These are phyloP conservation scores for Conticribra guillardii DNA, from an alignment of 108 stramenopile species.

Conservation along the genomic window DNA sequence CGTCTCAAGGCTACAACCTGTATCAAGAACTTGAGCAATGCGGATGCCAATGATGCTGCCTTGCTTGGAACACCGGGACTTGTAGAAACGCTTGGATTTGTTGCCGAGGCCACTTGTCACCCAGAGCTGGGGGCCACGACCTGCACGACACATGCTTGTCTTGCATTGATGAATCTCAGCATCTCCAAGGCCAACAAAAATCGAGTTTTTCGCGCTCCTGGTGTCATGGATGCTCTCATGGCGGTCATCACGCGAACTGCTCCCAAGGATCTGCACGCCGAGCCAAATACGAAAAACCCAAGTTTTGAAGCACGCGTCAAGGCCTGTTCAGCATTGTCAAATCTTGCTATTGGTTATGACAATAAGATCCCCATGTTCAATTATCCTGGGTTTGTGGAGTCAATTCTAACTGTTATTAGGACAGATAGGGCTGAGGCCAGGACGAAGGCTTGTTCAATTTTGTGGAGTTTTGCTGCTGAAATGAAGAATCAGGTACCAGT, in stretches of 20 bases:
- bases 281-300: conserved; percentile 58
- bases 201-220: conserved; percentile 82
- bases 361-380: conserved; percentile 94
- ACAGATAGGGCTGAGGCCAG: conserved; percentile 85
- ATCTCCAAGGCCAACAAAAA: conserved; percentile 92
- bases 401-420: conserved; percentile 85
- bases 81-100: conserved; percentile 80
- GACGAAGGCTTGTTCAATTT: conserved; percentile 90
- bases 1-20: conserved; percentile 91
- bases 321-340: conserved; percentile 89
- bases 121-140: conserved; percentile 75
- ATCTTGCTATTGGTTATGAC: conserved; percentile 91
- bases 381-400: conserved; percentile 89
- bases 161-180: conserved; percentile 88
- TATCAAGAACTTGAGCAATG: conserved; percentile 89
- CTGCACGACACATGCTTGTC: conserved; percentile 88
- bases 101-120: conserved; percentile 78
- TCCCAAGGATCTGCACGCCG: conserved; percentile 1
- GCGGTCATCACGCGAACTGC: conserved; percentile 79
- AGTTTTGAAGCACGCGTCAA: conserved; percentile 82
- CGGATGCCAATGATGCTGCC: conserved; percentile 88
- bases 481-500: conserved; percentile 94
- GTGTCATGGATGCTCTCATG: conserved; percentile 93
- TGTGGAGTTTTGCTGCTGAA: conserved; percentile 93
- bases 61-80: conserved; percentile 80